These are phyloP conservation scores for Citropsis articulata DNA, from an alignment of 345 rosid genomes.

Conservation along the genomic window DNA sequence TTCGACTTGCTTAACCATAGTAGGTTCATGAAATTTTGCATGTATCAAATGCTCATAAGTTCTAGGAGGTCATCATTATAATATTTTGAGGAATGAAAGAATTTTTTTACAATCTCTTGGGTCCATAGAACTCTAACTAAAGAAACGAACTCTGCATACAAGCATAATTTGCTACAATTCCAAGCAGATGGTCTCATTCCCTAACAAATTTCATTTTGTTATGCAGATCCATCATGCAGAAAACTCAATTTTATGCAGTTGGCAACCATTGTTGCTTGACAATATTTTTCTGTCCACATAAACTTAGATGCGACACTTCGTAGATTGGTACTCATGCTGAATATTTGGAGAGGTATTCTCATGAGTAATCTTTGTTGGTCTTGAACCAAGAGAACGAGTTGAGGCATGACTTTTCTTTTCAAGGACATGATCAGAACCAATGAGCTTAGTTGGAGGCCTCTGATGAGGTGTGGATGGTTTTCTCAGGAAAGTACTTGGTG, in stretches of 20 bases:
- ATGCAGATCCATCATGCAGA: conserved; percentile 2
- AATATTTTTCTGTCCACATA: not conserved
- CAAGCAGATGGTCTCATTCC: not conserved
- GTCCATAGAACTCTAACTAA: conserved; percentile 1
- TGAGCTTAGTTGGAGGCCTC: conserved; percentile 27
- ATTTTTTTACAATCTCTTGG: not conserved
- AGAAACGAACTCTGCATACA: conserved; percentile 14
- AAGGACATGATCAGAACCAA: conserved; percentile 15
- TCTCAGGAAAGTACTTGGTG: conserved; percentile 16
- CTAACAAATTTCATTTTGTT: not conserved
- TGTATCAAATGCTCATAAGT: not conserved
- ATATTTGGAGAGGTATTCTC: conserved; percentile 48
- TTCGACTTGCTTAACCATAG: not conserved
- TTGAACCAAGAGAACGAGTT: conserved; percentile 19
- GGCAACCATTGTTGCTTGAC: not conserved
- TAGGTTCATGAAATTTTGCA: not conserved
- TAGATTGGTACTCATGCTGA: conserved; percentile 15
- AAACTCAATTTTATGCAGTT: not conserved
- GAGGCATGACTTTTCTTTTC: conserved; percentile 29
- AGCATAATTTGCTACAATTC: conserved; percentile 10
- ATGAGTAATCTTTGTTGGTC: conserved; percentile 10
- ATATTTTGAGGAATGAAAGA: not conserved
- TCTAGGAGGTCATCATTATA: not conserved
- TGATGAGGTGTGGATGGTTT: conserved; percentile 18
- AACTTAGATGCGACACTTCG: not conserved